Base-by-base conservation (phyloP, 2,329 filamentous ascomycete genomes). In the Camptophora hylomeconis region DNA sequence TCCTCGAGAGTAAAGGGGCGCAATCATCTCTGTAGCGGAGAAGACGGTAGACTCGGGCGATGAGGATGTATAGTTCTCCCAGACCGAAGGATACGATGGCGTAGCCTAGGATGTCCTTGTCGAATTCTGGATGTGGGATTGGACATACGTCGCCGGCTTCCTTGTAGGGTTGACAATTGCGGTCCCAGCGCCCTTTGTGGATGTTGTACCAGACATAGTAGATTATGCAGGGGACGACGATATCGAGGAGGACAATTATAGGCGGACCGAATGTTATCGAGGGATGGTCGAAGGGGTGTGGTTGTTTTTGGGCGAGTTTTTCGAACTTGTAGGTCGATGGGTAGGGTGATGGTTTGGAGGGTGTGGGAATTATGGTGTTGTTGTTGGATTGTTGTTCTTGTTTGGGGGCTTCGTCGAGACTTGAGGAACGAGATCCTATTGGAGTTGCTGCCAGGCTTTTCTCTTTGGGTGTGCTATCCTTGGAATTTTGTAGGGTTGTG, bases 21-120 rank as follows among this genome's bases (percentile, higher is more conserved):
- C 35, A 37, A 13, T 34, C 31, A 7, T 28, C 31, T 16, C 26
- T 24, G 12, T 29, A 28, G 9, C 30, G 15, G 16, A 29, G 31
- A 11, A 34, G 24, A 11, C 31, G 23, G 17, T 29, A 34, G 10
- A 34, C 28, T 6, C 35, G 26, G n/a, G 35, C 31, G 24, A 37
- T 25, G 20, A 37, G 21, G 11, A 37, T 37, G 27, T 31, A 37
- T 11, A 37, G 31, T 18, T 37, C 35, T 5, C 35, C 31, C 24
- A 29, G 23, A 4, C 31, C 35, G 16, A 34, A 37, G 5, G 31
- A 37, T 8, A 30, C 28, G 20, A 37, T 37, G 9, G 35, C 35
- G 23, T 26, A 55, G n/a, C 34, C 34, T 6, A 37, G 20, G 17
- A 37, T 34, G 31, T 34, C 22, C 11, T 37, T 24, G 35, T 37